These are phyloP conservation scores for Trichoderma atrobrunneum DNA, from an alignment of 2,329 filamentous ascomycete species.

Conservation along the genomic window DNA sequence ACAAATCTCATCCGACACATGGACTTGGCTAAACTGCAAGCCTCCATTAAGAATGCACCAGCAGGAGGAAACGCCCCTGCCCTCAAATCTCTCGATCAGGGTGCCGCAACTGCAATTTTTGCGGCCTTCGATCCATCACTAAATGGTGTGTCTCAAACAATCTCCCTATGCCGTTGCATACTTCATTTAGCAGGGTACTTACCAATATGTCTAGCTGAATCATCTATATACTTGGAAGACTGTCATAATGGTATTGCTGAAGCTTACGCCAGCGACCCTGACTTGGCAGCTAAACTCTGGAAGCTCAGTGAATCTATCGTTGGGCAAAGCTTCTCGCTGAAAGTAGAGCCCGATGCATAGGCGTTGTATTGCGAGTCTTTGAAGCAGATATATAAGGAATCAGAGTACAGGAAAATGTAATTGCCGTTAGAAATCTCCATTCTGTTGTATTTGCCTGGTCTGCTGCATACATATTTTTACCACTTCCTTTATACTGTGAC, in stretches of 20 bases:
- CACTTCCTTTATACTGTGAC: too few species aligned
- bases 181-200: background rate
- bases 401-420: too few species aligned
- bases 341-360: background rate
- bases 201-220: constrained; percentile 1
- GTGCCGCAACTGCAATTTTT: background rate
- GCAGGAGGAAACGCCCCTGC: background rate
- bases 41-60: background rate
- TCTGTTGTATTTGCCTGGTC: background rate
- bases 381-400: too few species aligned
- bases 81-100: background rate
- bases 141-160: background rate
- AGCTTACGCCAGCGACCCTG: background rate
- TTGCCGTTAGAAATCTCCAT: background rate
- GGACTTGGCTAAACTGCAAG: background rate
- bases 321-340: background rate
- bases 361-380: too few species aligned
- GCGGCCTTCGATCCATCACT: background rate
- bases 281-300: background rate
- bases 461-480: too few species aligned
- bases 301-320: background rate
- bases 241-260: background rate
- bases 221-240: background rate
- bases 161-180: background rate
- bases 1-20: background rate